These are phyloP conservation scores for Spinacia oleracea DNA, from an alignment of 179 eudicot genomes.

Conservation along the genomic window DNA sequence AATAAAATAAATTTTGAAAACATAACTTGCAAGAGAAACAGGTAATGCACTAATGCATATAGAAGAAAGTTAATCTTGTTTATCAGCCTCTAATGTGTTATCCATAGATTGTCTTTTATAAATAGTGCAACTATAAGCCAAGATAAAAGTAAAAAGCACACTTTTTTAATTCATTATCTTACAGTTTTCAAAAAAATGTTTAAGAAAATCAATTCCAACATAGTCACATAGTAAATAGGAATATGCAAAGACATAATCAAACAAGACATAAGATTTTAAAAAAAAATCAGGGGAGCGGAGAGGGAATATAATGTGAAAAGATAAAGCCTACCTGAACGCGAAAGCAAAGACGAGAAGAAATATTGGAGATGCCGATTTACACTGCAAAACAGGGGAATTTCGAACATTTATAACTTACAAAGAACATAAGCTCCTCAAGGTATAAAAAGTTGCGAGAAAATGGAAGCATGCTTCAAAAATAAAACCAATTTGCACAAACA, in stretches of 20 bases:
- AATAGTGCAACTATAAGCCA: neutral
- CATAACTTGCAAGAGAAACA: neutral
- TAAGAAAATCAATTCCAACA: neutral
- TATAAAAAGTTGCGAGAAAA: neutral
- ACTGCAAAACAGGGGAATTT: conserved; percentile 54
- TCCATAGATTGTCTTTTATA: neutral
- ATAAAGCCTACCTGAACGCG: conserved; percentile 75
- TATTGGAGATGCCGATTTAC: conserved; percentile 96
- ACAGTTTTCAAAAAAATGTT: neutral
- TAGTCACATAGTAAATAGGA: neutral
- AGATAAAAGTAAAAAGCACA: neutral
- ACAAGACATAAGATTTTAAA: neutral
- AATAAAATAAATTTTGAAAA: too few relatives aligned
- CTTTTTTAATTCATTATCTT: neutral
- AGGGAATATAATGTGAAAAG: conserved; percentile 9
- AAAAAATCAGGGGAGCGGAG: neutral
- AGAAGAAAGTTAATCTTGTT: neutral
- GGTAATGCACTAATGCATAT: neutral
- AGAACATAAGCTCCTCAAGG: neutral
- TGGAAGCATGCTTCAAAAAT: conserved; percentile 5
- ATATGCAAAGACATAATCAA: neutral
- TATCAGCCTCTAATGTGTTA: neutral
- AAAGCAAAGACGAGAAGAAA: conserved; percentile 94
- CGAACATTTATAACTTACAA: neutral
- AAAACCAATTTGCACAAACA: conserved; percentile 21